Conservation (phyloP, 1,284 basidiomycete genomes). For the Xerocomus minutiporus region DNA sequence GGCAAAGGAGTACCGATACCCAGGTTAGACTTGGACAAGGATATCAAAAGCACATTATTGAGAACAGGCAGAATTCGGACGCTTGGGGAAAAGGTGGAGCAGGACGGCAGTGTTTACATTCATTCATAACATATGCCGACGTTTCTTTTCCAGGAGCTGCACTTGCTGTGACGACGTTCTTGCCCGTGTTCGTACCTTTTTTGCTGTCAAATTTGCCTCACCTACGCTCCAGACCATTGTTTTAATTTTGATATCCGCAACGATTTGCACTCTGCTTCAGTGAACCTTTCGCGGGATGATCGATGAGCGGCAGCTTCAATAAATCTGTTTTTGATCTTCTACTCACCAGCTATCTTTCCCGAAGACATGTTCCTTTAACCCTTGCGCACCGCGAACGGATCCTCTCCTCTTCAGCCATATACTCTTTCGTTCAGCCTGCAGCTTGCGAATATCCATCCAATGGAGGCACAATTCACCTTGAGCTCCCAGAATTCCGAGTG, state of each 20-base stretch:
- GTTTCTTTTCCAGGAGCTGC: too few species aligned
- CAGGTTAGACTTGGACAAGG: slow-evolving; percentile 6
- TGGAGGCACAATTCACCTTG: not conserved
- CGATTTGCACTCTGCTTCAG: too few species aligned
- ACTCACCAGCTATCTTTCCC: slow-evolving; percentile 71
- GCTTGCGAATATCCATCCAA: not conserved
- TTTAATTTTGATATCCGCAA: too few species aligned
- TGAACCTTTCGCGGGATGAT: too few species aligned
- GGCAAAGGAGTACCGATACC: slow-evolving; percentile 4
- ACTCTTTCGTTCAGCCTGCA: slow-evolving; percentile 9
- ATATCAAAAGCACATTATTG: slow-evolving; percentile 15
- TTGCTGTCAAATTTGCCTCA: too few species aligned
- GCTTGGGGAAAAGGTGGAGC: slow-evolving; percentile 11
- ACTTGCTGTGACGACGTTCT: too few species aligned
- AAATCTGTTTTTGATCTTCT: slow-evolving; percentile 71
- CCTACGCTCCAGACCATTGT: too few species aligned
- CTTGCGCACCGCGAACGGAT: slow-evolving; percentile 83
- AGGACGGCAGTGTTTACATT: slow-evolving; percentile 23
- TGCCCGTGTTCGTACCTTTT: too few species aligned
- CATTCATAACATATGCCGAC: not conserved
- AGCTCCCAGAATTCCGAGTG: slow-evolving; percentile 49
- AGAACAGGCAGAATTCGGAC: slow-evolving; percentile 32
- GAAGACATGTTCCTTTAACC: slow-evolving; percentile 81
- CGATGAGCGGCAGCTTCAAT: too few species aligned
- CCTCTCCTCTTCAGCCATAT: slow-evolving; percentile 40